Base-by-base conservation (phyloP, 306 rosid species). In the Inga leiocalycina region DNA sequence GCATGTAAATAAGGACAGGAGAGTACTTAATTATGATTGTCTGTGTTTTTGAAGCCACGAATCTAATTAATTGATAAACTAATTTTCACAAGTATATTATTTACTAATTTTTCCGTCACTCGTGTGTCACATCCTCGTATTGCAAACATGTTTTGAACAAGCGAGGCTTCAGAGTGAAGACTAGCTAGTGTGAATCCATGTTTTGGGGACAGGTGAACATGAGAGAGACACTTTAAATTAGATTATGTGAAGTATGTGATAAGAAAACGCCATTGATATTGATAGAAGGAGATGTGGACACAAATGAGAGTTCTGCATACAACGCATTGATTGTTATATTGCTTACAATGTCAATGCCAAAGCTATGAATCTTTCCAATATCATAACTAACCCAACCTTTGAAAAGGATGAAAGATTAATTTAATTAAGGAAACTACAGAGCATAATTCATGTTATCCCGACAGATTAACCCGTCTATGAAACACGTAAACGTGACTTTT, bases 321-420 rank as follows among this genome's bases (percentile, higher is more conserved):
- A 76, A 75, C 80, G 52, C 65, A 76, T 44, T 43, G 45, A 72
- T 44, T 48, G 72, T 72, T 54, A 52, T 54, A 45, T 43, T 30
- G 75, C 69, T 82, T 48, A 57, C n/a, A 24, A 86, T 81, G 68
- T 81, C 57, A 82, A 75, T 70, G 69, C 56, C 67, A 86, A 76
- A 71, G 76, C 83, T 75, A 52, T 71, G 89, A 88, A 90, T 89
- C 90, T 89, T 88, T 85, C 91, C 92, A 90, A 81, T 85, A 89
- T 90, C 91, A 86, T 89, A 90, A 89, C 90, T 85, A 81, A 90
- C 87, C 92, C 85, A 83, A 85, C 86, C 80, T 83, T 84, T 71
- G 78, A 82, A 86, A 30, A 5, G 46, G 54, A 85, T 80, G 59
- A 79, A 56, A 80, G 83, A 67, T 62, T 61, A 77, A 73, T 71